Evolutionary conservation across 2,329 filamentous ascomycete species (phyloP), one percentile per base, ranked within the genome.

Genomic region (Falciphora oryzae): DNA sequence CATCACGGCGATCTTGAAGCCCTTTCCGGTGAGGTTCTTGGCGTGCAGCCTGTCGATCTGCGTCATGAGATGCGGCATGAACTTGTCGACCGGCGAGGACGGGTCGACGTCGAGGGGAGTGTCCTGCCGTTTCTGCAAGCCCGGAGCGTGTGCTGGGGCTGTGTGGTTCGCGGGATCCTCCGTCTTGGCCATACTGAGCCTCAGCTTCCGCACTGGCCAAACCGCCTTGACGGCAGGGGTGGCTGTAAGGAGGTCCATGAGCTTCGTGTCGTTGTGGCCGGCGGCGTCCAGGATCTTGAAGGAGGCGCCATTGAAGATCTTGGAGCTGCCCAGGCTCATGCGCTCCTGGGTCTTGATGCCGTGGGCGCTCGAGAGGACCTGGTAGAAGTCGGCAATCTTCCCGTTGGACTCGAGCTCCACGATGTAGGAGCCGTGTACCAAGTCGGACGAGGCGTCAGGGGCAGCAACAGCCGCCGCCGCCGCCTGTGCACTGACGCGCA

Each of bases 11-110:
- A 68, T 65, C 11, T 61, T 59, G 10, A 62, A 65, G 25, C 68
- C 68, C 35, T 66, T 67, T 11, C 67, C 68, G 25, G 62, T 60
- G 65, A 68, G 66, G 6, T 67, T 67, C 10, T 56, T 58, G 13
- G 59, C 67, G 57, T 68, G 68, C 27, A 68, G 63, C 62, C 63
- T 63, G 53, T 67, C 65, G 3, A 69, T 66, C 14, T 65, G 65
- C 16, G 67, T 69, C 61, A 67, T 67, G 50, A 61, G 32, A 38
- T 69, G 68, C 18, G 67, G 57, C 38, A 63, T 63, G 58, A 63
- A 64, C 32, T 63, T 62, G 63, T 61, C 38, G 32, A 28, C 11
- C 18, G n/a, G 2, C 25, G n/a, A 18, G n/a, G 25, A 27, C 31
- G n/a, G 18, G 13, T 27, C 59, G n/a, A 50, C 11, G 31, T 44